These are phyloP conservation scores for Pulveroboletus sp. DNA, from an alignment of 768 basidiomycete species.

Conservation along the genomic window DNA sequence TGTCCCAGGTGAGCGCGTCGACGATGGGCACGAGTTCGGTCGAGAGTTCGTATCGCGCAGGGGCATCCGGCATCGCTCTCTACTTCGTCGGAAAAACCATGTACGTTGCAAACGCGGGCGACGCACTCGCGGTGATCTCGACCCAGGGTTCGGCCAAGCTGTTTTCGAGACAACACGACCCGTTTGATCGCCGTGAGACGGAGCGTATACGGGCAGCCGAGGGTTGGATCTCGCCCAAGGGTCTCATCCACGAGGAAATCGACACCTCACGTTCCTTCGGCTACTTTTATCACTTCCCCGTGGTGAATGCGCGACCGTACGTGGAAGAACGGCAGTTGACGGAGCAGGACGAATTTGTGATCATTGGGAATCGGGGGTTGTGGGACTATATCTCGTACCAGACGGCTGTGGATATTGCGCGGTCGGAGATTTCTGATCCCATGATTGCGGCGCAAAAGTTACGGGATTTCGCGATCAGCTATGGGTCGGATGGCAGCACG, in stretches of 20 bases:
- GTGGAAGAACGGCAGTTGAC: conserved; percentile 64
- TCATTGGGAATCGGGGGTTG: conserved; percentile 86
- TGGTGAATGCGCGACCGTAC: conserved; percentile 86
- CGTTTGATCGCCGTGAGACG: conserved; percentile 82
- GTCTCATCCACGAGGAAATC: conserved; percentile 86
- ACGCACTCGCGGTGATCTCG: conserved; percentile 83
- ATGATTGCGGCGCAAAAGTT: conserved; percentile 96
- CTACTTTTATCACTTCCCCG: conserved; percentile 82
- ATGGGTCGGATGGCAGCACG: conserved; percentile 86
- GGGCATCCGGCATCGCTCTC: conserved; percentile 81
- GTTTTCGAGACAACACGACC: conserved; percentile 81
- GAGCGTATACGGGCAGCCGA: conserved; percentile 86
- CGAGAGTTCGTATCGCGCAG: conserved; percentile 57
- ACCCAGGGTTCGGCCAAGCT: conserved; percentile 65
- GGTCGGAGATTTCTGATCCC: conserved; percentile 60
- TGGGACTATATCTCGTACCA: conserved; percentile 96
- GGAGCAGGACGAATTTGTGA: conserved; percentile 91
- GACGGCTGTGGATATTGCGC: conserved; percentile 93
- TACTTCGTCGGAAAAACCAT: conserved; percentile 78
- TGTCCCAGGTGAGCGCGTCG: conserved; percentile 58
- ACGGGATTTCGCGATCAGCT: conserved; percentile 93
- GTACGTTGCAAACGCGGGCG: conserved; percentile 87
- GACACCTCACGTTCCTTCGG: conserved; percentile 94
- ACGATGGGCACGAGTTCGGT: conserved; percentile 30
- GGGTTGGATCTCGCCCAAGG: conserved; percentile 90